Base-by-base conservation (phyloP, 352 stramenopile genomes). In the Thalassiosira exigua region DNA sequence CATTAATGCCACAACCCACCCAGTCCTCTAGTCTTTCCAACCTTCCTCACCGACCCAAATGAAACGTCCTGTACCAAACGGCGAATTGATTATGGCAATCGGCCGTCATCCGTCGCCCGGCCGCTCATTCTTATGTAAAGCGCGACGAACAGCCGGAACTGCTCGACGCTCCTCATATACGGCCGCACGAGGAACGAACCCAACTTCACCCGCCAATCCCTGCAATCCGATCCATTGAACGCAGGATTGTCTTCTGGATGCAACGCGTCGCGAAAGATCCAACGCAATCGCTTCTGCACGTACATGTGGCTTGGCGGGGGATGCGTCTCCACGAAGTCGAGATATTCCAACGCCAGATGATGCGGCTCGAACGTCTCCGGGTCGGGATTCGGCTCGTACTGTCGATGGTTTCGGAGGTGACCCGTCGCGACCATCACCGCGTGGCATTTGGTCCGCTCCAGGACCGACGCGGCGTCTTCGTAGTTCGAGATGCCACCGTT, bases 261-360 rank as follows among this genome's bases (percentile, higher is more conserved):
- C 36, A 89, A 68, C 11, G 36, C 39, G 14, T 69, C 4, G 19
- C 81, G 72, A 67, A 86, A 83, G 17, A 89, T 82, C 81, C 81
- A 89, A 4, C 78, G 60, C 7, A 89, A 48, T 62, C 86, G 81
- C 30, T 82, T 85, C 58, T 77, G 77, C 50, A 89, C 82, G 24
- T 82, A 86, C 22, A 89, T 44, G 24, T 82, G 66, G 5, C 70
- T 81, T 5, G 81, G 76, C 29, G 81, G 81, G 21, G 81, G 72
- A 56, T 84, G 71, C 0, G n/a, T 27, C 19, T 82, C 73, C 29
- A 53, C 75, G 22, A 57, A 73, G 2, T 88, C 72, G 19, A 88
- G 52, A 30, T 88, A 88, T 57, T 81, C 57, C 19, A 59, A 70
- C 44, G 76, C 81, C 52, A 77, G 29, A n/a, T 48, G 39, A 11